Conservation (phyloP, 108 stramenopile species). For the Cyclotella baltica region DNA sequence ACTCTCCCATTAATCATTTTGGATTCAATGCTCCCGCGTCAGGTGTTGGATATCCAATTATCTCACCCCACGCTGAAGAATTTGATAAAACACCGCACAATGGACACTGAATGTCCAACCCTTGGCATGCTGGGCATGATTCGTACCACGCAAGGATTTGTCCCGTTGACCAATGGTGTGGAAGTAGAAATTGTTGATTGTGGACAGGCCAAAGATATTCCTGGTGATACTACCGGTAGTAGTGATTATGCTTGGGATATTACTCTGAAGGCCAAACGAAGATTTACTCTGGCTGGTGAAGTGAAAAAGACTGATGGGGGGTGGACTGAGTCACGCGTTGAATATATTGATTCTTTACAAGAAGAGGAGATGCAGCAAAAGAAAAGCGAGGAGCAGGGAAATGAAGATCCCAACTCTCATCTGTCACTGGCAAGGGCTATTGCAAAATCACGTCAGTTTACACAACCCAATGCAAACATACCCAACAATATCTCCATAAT, state of each 20-base stretch:
- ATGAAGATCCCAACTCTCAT: slow-evolving; percentile 7
- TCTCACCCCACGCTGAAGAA: slow-evolving; percentile 63
- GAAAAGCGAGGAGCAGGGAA: not conserved
- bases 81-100: slow-evolving; percentile 53
- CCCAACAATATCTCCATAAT: slow-evolving; percentile 51
- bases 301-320: slow-evolving; percentile 60
- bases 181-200: slow-evolving; percentile 69
- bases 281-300: slow-evolving; percentile 62
- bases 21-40: slow-evolving; percentile 78
- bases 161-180: slow-evolving; percentile 61
- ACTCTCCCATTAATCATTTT: slow-evolving; percentile 70
- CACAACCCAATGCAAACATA: slow-evolving; percentile 64
- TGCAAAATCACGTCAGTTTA: slow-evolving; percentile 57
- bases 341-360: slow-evolving; percentile 66
- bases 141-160: slow-evolving; percentile 42
- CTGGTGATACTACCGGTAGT: not conserved
- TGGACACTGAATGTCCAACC: slow-evolving; percentile 58
- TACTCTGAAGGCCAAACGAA: slow-evolving; percentile 51
- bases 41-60: slow-evolving; percentile 67
- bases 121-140: slow-evolving; percentile 78
- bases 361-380: slow-evolving; percentile 43
- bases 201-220: slow-evolving; percentile 20
- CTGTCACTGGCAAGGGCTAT: slow-evolving; percentile 66
- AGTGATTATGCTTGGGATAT: slow-evolving; percentile 48
- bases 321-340: slow-evolving; percentile 70